phyloP scores from a whole-genome alignment of 1,284 basidiomycete species.

The Pyrrhoderma lamaoense region DNA sequence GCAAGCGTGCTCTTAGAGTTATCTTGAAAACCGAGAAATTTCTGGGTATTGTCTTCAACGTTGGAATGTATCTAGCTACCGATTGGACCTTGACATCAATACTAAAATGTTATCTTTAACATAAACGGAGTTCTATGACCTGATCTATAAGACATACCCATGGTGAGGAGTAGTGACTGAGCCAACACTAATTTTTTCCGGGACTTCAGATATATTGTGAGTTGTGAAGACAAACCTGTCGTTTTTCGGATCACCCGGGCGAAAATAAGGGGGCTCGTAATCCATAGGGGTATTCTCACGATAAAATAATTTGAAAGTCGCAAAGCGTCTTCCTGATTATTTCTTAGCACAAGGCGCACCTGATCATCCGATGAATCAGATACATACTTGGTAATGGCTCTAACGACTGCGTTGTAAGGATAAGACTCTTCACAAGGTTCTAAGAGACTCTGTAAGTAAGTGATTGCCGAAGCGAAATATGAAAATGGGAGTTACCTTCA shows the following conservation, averaged over 20 bases:
- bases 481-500: conserved; percentile 18
- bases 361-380: too few relatives aligned
- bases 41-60: conserved; percentile 48
- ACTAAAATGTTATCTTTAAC: conserved; percentile 28
- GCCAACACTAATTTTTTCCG: conserved; percentile 64
- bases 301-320: conserved; percentile 80
- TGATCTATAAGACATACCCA: conserved; percentile 40
- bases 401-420: conserved; percentile 69
- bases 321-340: conserved; percentile 61
- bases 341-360: too few relatives aligned
- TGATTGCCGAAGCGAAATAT: background rate
- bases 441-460: conserved; percentile 23
- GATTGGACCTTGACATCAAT: conserved; percentile 65
- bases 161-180: conserved; percentile 64
- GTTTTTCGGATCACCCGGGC: conserved; percentile 54
- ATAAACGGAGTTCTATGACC: background rate
- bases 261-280: conserved; percentile 72
- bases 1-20: conserved; percentile 20
- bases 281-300: conserved; percentile 65
- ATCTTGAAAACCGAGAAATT: conserved; percentile 45
- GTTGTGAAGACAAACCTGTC: conserved; percentile 75
- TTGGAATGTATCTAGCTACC: conserved; percentile 65
- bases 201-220: conserved; percentile 56
- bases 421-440: conserved; percentile 64
- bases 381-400: conserved; percentile 63